Percentiles rank a stretch among this genome's conserved stretches.
Evolutionary conservation across 1,284 basidiomycete genomes (phyloP).

Genomic region (Ustilago crameri): DNA sequence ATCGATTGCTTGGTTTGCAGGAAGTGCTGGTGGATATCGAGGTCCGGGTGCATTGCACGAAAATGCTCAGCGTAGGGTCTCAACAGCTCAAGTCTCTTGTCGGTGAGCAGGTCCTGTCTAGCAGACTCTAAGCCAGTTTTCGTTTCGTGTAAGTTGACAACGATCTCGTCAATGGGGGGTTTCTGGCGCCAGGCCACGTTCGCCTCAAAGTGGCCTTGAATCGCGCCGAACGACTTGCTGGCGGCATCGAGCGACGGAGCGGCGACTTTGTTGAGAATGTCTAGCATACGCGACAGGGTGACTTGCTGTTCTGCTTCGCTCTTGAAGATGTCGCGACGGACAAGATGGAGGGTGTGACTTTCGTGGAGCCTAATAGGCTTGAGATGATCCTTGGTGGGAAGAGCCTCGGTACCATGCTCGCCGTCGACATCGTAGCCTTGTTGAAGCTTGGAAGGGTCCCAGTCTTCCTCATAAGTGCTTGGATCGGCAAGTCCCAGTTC

Average conservation of each 20-base stretch:
- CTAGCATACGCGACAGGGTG: constrained; percentile 72
- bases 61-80: constrained; percentile 69
- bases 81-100: constrained; percentile 71
- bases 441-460: constrained; percentile 16
- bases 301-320: constrained; percentile 70
- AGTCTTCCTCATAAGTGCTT: constrained; percentile 13
- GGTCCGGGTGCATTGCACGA: constrained; percentile 31
- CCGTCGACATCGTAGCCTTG: constrained; percentile 37
- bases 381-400: constrained; percentile 44
- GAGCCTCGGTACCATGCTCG: constrained; percentile 63
- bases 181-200: constrained; percentile 63
- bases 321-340: constrained; percentile 69
- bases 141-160: constrained; percentile 63
- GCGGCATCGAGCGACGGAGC: constrained; percentile 67
- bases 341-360: constrained; percentile 37
- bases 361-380: constrained; percentile 68
- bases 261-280: constrained; percentile 70
- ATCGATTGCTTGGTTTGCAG: constrained; percentile 32
- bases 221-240: constrained; percentile 68
- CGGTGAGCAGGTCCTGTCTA: constrained; percentile 53
- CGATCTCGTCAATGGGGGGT: constrained; percentile 53
- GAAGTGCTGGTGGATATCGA: constrained; percentile 36
- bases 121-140: constrained; percentile 62
- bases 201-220: constrained; percentile 56
- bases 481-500: constrained; percentile 31